A percentile compares a stretch with the other conserved stretches of the same genome.
phyloP scores from a whole-genome alignment of 257 asterid genomes.

The Oldenlandia corymbosa region DNA sequence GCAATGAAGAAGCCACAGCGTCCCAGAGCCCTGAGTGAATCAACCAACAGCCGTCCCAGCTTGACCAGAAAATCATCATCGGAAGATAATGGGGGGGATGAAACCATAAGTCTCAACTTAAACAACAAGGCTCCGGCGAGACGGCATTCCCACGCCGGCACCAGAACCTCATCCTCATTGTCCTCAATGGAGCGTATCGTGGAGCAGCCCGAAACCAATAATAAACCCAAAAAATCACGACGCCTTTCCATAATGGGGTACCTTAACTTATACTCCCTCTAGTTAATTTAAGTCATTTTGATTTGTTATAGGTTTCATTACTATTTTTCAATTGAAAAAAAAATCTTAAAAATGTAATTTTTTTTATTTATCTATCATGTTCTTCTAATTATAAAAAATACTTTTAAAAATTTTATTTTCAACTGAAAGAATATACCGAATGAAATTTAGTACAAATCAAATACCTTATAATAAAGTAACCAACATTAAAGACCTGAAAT shows the following conservation, averaged over 20 bases:
- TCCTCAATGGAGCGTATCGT: conserved; percentile 56
- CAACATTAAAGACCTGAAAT: too few species aligned
- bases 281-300: too few species aligned
- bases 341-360: too few species aligned
- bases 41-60: conserved; percentile 68
- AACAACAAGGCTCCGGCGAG: conserved; percentile 42
- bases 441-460: too few species aligned
- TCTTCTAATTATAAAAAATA: too few species aligned
- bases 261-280: neutral
- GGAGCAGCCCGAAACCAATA: conserved; percentile 60
- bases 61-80: conserved; percentile 57
- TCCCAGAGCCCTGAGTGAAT: conserved; percentile 78
- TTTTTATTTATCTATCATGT: too few species aligned
- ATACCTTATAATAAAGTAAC: too few species aligned
- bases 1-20: conserved; percentile 71
- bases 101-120: conserved; percentile 24
- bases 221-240: conserved; percentile 37
- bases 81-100: conserved; percentile 14
- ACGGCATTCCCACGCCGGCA: conserved; percentile 87
- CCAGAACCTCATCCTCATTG: too few species aligned
- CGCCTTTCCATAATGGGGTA: conserved; percentile 85
- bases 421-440: too few species aligned
- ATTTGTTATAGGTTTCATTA: too few species aligned
- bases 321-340: too few species aligned
- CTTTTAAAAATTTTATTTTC: too few species aligned